Base-by-base conservation (phyloP, 2,329 filamentous ascomycete genomes). In the Penicillium sp. region DNA sequence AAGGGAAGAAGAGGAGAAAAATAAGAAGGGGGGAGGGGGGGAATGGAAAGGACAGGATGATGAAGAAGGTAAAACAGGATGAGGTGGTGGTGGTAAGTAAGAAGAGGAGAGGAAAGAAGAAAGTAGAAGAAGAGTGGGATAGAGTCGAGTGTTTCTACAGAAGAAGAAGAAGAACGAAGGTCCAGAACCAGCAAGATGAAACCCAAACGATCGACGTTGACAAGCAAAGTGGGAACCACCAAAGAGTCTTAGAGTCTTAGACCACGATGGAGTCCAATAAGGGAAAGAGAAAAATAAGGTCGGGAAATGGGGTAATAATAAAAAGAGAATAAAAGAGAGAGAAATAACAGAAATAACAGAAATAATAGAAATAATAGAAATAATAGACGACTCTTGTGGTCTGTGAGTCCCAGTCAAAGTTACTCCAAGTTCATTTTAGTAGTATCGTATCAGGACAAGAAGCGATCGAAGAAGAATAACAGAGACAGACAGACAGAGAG, bases 151-250 rank as follows among this genome's bases (percentile, higher is more conserved):
- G 35, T 30, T 4, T 37, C 35, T 37, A 37, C 33, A 44, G 8
- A 24, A 42, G 40, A 24, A 58, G 35, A 22, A 44, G 19, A 33
- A 10, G 12, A 12, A 7, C 13, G 19, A 38, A 45, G 59, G 54
- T 55, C 61, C 58, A 60, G 58, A 63, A 54, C 58, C 53, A 22
- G 38, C 33, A 50, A 58, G 58, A 63, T 60, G 60, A 62, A 59
- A 62, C 62, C 59, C 47, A 57, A 50, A 56, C 56, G 56, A 59
- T 62, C 58, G 45, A 57, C 54, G 51, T 54, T 42, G 51, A 54
- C 51, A 42, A 54, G 51, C 35, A 42, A 42, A 54, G 35, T 19
- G 51, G 24, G 51, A 24, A 53, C 44, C 44, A 30, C 35, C 35
- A 37, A 13, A 37, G 35, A 37, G 35, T 6, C 35, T 37, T 37